A percentile compares a stretch with the other conserved stretches of the same genome.
These are phyloP conservation scores for Bolboschoenus planiculmis DNA, from an alignment of 176 grass and related monocot genomes.

Conservation along the genomic window DNA sequence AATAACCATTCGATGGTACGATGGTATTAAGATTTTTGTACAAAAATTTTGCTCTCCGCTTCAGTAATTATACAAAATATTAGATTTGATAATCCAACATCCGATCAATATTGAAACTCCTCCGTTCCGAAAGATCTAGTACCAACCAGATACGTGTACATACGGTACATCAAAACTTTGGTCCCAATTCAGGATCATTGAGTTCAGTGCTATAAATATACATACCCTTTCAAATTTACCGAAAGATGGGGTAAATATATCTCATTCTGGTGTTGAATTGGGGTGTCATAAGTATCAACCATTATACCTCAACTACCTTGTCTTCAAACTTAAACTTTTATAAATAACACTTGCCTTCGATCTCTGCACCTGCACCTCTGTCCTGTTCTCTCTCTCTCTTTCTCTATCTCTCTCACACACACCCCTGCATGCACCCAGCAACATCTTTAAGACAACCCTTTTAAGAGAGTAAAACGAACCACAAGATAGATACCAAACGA, in stretches of 20 bases:
- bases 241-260: not conserved
- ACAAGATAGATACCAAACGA: conserved; percentile 4
- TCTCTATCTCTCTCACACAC: not conserved
- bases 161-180: too few relatives aligned
- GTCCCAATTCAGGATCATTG: too few relatives aligned
- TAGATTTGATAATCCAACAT: too few relatives aligned
- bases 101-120: too few relatives aligned
- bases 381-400: not conserved
- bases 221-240: not conserved
- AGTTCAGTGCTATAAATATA: not conserved
- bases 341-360: conserved; percentile 15
- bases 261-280: not conserved
- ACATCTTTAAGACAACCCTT: not conserved
- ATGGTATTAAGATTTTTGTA: too few relatives aligned
- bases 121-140: too few relatives aligned
- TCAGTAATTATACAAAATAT: too few relatives aligned
- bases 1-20: too few relatives aligned
- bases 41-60: too few relatives aligned
- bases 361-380: not conserved
- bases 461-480: not conserved
- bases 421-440: not conserved
- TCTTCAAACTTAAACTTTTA: not conserved
- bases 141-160: too few relatives aligned
- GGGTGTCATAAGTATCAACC: not conserved
- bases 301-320: not conserved